Conservation (phyloP, 495 filamentous ascomycete genomes). For the Extremus antarcticus region DNA sequence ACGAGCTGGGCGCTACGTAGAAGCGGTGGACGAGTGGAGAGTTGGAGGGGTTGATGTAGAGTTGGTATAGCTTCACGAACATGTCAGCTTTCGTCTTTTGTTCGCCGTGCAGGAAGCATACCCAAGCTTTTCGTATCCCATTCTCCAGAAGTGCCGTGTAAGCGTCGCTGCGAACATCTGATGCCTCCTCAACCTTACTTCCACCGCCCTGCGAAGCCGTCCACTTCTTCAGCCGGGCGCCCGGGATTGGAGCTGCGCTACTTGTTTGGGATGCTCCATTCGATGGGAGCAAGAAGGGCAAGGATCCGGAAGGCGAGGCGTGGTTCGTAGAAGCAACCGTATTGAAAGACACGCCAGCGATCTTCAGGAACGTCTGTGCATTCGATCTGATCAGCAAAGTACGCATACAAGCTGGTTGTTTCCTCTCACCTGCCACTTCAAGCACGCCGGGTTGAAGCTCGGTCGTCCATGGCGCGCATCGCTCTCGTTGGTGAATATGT, state of each 20-base stretch:
- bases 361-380: constrained; percentile 68
- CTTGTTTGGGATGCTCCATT: constrained; percentile 19
- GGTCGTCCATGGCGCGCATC: constrained; percentile 54
- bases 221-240: constrained; percentile 61
- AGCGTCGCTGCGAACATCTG: constrained; percentile 55
- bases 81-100: not conserved
- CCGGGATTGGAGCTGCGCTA: constrained; percentile 42
- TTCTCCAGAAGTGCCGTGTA: constrained; percentile 73
- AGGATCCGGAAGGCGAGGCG: constrained; percentile 73
- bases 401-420: not conserved
- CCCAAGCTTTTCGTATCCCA: constrained; percentile 77
- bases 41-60: constrained; percentile 65
- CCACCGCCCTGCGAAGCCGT: constrained; percentile 36
- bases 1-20: constrained; percentile 57
- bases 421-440: constrained; percentile 84
- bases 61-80: constrained; percentile 50
- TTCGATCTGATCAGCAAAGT: too few relatives aligned
- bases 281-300: constrained; percentile 74
- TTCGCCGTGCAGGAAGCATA: constrained; percentile 30
- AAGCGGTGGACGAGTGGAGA: constrained; percentile 46
- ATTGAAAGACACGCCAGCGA: constrained; percentile 57
- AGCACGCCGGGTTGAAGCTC: constrained; percentile 84
- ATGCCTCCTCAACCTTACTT: constrained; percentile 33
- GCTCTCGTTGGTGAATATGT: constrained; percentile 61
- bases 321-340: constrained; percentile 78